These are phyloP conservation scores for Termitomyces sp. DNA, from an alignment of 768 basidiomycete genomes.

Conservation along the genomic window DNA sequence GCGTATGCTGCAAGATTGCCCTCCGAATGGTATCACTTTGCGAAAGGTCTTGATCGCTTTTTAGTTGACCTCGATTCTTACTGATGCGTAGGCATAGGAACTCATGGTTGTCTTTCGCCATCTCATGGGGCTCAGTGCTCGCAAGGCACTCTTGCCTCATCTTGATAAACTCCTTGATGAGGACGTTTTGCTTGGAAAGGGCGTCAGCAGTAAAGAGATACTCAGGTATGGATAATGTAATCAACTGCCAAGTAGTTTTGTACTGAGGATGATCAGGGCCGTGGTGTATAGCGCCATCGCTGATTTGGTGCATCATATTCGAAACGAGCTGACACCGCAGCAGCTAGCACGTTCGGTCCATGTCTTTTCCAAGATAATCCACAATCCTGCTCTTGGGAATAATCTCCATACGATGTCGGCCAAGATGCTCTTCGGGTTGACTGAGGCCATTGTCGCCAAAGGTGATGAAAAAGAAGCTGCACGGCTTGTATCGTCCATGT, in stretches of 20 bases:
- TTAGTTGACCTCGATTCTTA: background rate
- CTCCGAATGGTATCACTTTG: constrained; percentile 74
- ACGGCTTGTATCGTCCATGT: constrained; percentile 65
- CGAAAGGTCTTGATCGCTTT: constrained; percentile 55
- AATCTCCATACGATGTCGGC: constrained; percentile 86
- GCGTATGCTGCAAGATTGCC: constrained; percentile 91
- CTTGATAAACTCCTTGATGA: constrained; percentile 92
- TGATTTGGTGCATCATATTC: constrained; percentile 90
- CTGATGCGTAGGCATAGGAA: constrained; percentile 49
- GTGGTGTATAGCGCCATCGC: constrained; percentile 85
- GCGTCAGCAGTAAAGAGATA: constrained; percentile 80
- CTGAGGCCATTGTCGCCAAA: constrained; percentile 78
- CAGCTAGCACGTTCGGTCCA: constrained; percentile 78
- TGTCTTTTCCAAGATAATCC: constrained; percentile 83
- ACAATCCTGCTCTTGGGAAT: constrained; percentile 77
- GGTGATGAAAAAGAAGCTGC: constrained; percentile 65
- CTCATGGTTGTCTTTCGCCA: constrained; percentile 91
- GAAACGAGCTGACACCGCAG: constrained; percentile 68
- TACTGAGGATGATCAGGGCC: constrained; percentile 40
- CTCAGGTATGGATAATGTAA: constrained; percentile 45
- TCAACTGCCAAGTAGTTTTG: background rate
- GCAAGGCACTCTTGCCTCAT: constrained; percentile 72
- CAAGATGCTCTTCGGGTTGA: constrained; percentile 87
- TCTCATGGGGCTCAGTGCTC: constrained; percentile 72
- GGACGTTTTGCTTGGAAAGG: constrained; percentile 79